Evolutionary conservation across 768 basidiomycete genomes (phyloP).

Genomic region (Kwoniella sp.): DNA sequence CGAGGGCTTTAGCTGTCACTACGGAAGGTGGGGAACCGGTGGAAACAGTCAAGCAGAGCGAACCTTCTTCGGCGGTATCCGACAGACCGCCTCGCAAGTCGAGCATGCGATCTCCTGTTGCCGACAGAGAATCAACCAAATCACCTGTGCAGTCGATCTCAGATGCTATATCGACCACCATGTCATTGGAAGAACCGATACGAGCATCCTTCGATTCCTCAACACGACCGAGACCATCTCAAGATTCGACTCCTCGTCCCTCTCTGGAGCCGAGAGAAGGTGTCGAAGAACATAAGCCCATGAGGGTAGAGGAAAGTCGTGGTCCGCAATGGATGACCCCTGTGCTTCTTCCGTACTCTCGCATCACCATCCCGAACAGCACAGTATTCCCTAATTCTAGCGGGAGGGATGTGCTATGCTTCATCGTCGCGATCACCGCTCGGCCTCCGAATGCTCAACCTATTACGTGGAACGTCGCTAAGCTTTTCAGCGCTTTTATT

Average conservation of each 20-base stretch:
- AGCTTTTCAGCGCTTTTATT: constrained; percentile 91
- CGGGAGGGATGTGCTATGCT: constrained; percentile 88
- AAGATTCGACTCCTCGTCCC: constrained; percentile 25
- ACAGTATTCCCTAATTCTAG: constrained; percentile 85
- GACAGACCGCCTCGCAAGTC: constrained; percentile 14
- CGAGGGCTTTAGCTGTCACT: constrained; percentile 23
- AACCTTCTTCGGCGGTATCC: constrained; percentile 10
- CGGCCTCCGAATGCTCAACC: constrained; percentile 43
- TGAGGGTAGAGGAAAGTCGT: background rate
- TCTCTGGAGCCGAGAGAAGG: constrained; percentile 21
- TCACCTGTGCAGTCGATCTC: constrained; percentile 17
- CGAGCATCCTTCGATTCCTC: constrained; percentile 21
- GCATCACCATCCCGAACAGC: constrained; percentile 72
- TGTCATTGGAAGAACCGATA: constrained; percentile 14
- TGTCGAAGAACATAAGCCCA: background rate
- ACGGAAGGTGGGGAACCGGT: constrained; percentile 11
- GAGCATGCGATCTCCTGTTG: constrained; percentile 14
- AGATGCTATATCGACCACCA: constrained; percentile 2
- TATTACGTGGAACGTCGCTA: constrained; percentile 78
- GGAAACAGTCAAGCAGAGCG: background rate
- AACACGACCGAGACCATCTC: constrained; percentile 6
- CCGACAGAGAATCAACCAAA: constrained; percentile 15
- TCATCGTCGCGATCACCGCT: constrained; percentile 70
- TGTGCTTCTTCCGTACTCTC: constrained; percentile 71
- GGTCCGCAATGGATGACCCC: constrained; percentile 31